phyloP scores from a whole-genome alignment of 805 yeast species.

The Grigorovia humatica region DNA sequence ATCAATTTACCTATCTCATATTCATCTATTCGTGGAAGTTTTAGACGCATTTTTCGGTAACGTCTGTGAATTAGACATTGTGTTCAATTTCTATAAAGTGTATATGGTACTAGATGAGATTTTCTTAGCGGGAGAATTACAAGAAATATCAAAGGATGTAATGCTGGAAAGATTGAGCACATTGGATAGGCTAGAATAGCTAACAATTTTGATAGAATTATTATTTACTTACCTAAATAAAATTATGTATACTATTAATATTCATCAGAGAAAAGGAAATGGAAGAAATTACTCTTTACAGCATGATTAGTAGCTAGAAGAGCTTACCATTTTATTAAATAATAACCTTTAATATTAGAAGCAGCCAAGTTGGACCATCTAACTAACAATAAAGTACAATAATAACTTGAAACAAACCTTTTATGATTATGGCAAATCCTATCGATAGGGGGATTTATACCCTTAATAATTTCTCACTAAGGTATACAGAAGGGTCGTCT shows the following conservation, averaged over 20 bases:
- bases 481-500: no score
- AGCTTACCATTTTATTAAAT: no score
- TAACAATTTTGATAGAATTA: not conserved
- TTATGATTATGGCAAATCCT: no score
- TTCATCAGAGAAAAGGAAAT: not conserved
- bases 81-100: constrained; percentile 81
- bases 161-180: constrained; percentile 55
- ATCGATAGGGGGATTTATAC: no score
- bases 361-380: no score
- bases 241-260: no score
- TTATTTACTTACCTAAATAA: not conserved
- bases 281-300: no score
- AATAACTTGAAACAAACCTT: no score
- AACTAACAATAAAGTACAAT: no score
- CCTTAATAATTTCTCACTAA: no score
- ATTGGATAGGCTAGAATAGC: constrained; percentile 47
- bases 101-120: constrained; percentile 79
- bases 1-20: constrained; percentile 67
- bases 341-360: no score
- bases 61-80: constrained; percentile 89
- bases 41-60: constrained; percentile 78
- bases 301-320: no score
- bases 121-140: constrained; percentile 82
- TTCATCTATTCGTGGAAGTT: constrained; percentile 82
- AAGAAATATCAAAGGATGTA: constrained; percentile 66